Evolutionary conservation across 2,329 filamentous ascomycete species (phyloP).

Genomic region (Diaporthe batatas): DNA sequence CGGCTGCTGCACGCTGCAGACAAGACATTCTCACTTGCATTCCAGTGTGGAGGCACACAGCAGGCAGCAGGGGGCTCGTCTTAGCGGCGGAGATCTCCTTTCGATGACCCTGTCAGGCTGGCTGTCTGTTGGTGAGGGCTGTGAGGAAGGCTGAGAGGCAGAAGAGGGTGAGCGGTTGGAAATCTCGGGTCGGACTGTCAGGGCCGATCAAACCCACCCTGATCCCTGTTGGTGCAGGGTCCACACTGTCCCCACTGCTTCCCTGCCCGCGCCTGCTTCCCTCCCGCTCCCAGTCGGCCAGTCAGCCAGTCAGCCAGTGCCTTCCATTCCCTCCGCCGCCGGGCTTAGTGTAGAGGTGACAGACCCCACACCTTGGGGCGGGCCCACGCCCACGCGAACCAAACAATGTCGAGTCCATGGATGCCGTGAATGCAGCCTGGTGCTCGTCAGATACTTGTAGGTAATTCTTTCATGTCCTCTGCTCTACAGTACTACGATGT

Average conservation of each 20-base stretch:
- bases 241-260: constrained; percentile 2
- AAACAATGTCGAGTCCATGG: constrained; percentile 18
- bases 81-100: constrained; percentile 29
- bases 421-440: not conserved
- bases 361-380: no score
- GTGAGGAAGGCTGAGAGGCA: not conserved
- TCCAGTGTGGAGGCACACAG: constrained; percentile 32
- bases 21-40: constrained; percentile 4
- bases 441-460: constrained; percentile 14
- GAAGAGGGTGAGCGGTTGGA: constrained; percentile 26
- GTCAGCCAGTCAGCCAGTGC: no score
- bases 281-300: not conserved
- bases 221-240: constrained; percentile 19
- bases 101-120: constrained; percentile 1
- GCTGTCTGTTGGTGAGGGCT: constrained; percentile 13
- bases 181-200: constrained; percentile 37
- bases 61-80: constrained; percentile 22
- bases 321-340: not conserved
- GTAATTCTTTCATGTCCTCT: constrained; percentile 8
- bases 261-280: not conserved
- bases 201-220: constrained; percentile 25
- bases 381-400: not conserved
- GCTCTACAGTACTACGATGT: not conserved
- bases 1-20: constrained; percentile 1
- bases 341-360: no score